A percentile compares a stretch with the other conserved stretches of the same genome.
Conservation (phyloP, 805 yeast species). For the Ogataea ramenticola region DNA sequence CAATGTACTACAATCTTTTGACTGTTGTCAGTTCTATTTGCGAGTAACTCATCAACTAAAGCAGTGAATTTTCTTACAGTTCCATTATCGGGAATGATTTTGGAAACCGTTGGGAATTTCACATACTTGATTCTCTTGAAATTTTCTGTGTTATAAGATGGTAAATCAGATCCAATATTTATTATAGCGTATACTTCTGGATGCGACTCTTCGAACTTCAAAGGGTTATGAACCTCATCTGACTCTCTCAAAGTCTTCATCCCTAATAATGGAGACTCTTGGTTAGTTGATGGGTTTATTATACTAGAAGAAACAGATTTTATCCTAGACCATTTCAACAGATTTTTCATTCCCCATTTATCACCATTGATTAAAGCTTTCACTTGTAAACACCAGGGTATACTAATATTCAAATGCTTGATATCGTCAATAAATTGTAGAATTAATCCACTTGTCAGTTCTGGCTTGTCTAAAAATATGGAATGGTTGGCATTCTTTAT, state of each 20-base stretch:
- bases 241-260: slow-evolving; percentile 70
- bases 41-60: slow-evolving; percentile 39
- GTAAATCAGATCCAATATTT: slow-evolving; percentile 64
- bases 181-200: slow-evolving; percentile 51
- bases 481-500: slow-evolving; percentile 59
- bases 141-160: slow-evolving; percentile 60
- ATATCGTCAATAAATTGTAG: slow-evolving; percentile 46
- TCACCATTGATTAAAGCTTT: slow-evolving; percentile 58
- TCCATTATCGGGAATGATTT: slow-evolving; percentile 60
- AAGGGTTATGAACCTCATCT: slow-evolving; percentile 56
- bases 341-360: slow-evolving; percentile 77
- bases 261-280: slow-evolving; percentile 46
- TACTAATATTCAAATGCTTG: slow-evolving; percentile 47
- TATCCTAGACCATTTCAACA: slow-evolving; percentile 59
- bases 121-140: slow-evolving; percentile 49
- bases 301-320: slow-evolving; percentile 43
- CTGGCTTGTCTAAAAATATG: slow-evolving; percentile 54
- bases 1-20: slow-evolving; percentile 59
- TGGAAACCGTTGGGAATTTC: slow-evolving; percentile 73
- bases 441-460: slow-evolving; percentile 52
- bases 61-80: slow-evolving; percentile 52
- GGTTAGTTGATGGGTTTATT: slow-evolving; percentile 22
- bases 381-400: slow-evolving; percentile 64
- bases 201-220: slow-evolving; percentile 38
- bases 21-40: slow-evolving; percentile 10